Conservation (phyloP, 805 yeast genomes). For the Starmerella etchellsii region DNA sequence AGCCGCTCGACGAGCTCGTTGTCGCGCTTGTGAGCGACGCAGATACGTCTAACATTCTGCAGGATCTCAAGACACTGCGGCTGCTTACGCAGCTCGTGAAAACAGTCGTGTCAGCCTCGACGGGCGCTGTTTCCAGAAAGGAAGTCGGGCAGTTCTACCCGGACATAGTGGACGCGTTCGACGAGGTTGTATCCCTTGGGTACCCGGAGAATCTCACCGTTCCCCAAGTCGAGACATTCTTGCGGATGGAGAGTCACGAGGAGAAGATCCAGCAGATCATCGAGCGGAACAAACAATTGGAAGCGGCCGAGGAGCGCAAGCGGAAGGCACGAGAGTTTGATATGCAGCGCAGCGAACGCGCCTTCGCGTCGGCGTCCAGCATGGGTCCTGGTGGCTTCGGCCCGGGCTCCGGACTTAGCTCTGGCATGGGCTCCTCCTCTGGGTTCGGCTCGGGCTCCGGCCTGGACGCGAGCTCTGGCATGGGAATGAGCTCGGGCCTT, state of each 20-base stretch:
- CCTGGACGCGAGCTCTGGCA: no score
- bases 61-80: slow-evolving; percentile 86
- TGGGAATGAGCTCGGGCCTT: not conserved
- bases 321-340: slow-evolving; percentile 74
- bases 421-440: slow-evolving; percentile 2
- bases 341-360: slow-evolving; percentile 33
- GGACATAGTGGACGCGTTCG: slow-evolving; percentile 82
- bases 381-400: slow-evolving; percentile 5
- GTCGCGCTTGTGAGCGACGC: slow-evolving; percentile 76
- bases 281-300: slow-evolving; percentile 90
- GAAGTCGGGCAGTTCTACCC: slow-evolving; percentile 77
- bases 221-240: slow-evolving; percentile 71
- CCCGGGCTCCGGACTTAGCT: slow-evolving; percentile 4
- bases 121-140: slow-evolving; percentile 42
- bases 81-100: slow-evolving; percentile 73
- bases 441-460: slow-evolving; percentile 3
- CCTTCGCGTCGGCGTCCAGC: slow-evolving; percentile 6
- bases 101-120: slow-evolving; percentile 36
- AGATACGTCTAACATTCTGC: slow-evolving; percentile 81
- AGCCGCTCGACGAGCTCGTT: slow-evolving; percentile 87
- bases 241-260: slow-evolving; percentile 97
- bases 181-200: slow-evolving; percentile 82
- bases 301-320: slow-evolving; percentile 94
- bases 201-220: slow-evolving; percentile 75
- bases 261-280: slow-evolving; percentile 97